phyloP scores from a whole-genome alignment of 306 rosid species.

The Rubus idaeus region DNA sequence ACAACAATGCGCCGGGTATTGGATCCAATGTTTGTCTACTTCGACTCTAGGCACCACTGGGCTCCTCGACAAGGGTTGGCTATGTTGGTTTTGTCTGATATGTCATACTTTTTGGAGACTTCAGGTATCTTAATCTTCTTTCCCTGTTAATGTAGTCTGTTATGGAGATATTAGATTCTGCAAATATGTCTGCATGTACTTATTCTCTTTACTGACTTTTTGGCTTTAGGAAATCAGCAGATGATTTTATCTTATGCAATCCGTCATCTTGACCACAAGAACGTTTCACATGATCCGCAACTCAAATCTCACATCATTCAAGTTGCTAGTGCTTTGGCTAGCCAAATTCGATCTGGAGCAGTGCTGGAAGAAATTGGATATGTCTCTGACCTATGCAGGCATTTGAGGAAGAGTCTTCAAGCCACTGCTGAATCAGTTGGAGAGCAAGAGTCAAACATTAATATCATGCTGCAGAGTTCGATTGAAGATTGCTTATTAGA shows the following conservation, averaged over 20 bases:
- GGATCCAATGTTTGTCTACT: conserved; percentile 88
- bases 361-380: conserved; percentile 78
- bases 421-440: conserved; percentile 69
- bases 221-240: conserved; percentile 69
- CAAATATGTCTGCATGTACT: neutral
- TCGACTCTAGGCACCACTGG: conserved; percentile 83
- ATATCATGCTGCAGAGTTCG: conserved; percentile 75
- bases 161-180: neutral
- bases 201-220: conserved; percentile 10
- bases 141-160: neutral
- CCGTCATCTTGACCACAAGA: conserved; percentile 98
- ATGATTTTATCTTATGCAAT: conserved; percentile 65
- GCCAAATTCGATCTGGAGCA: conserved; percentile 68
- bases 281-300: conserved; percentile 64
- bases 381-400: conserved; percentile 92
- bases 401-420: conserved; percentile 90
- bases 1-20: conserved; percentile 83
- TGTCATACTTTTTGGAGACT: conserved; percentile 73
- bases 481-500: conserved; percentile 84
- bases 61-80: conserved; percentile 73
- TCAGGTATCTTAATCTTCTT: conserved; percentile 45
- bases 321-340: conserved; percentile 72
- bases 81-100: conserved; percentile 70
- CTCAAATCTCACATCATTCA: conserved; percentile 73
- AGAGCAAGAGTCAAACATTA: conserved; percentile 72